Percentiles rank a stretch among this genome's conserved stretches.
These are phyloP conservation scores for Trichoderma atrobrunneum DNA, from an alignment of 2,329 filamentous ascomycete genomes.

Conservation along the genomic window DNA sequence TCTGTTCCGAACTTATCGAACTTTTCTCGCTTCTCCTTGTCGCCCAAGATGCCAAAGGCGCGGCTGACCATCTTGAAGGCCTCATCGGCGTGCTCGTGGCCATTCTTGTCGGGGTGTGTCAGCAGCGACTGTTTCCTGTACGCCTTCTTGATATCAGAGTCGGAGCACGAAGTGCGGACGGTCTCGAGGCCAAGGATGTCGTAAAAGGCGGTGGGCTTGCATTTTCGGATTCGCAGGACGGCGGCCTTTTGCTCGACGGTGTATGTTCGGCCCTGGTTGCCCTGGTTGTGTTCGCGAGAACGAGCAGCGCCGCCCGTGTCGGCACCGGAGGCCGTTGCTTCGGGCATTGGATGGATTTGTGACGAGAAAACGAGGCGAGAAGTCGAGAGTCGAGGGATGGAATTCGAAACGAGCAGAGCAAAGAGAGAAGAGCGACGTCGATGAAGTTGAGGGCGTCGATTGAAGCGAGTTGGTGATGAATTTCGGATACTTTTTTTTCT, in stretches of 20 bases:
- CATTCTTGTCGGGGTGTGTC: slow-evolving; percentile 99
- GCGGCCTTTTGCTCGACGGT: slow-evolving; percentile 90
- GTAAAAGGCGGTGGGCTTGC: slow-evolving; percentile 85
- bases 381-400: background rate
- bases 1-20: slow-evolving; percentile 89
- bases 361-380: background rate
- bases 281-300: slow-evolving; percentile 69
- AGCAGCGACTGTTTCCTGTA: slow-evolving; percentile 92
- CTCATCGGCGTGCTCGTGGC: slow-evolving; percentile 90
- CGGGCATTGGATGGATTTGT: slow-evolving; percentile 33
- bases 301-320: slow-evolving; percentile 48
- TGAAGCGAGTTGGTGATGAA: background rate
- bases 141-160: slow-evolving; percentile 93
- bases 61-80: slow-evolving; percentile 97
- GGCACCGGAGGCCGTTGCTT: slow-evolving; percentile 54
- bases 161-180: slow-evolving; percentile 63
- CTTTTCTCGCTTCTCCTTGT: slow-evolving; percentile 81
- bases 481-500: background rate
- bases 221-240: slow-evolving; percentile 83
- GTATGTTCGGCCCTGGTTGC: slow-evolving; percentile 72
- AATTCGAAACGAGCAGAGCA: background rate
- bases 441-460: background rate
- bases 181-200: slow-evolving; percentile 79
- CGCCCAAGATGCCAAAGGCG: slow-evolving; percentile 89
- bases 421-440: background rate